phyloP scores from a whole-genome alignment of 805 yeast genomes.

The Soucietia sequanensis region DNA sequence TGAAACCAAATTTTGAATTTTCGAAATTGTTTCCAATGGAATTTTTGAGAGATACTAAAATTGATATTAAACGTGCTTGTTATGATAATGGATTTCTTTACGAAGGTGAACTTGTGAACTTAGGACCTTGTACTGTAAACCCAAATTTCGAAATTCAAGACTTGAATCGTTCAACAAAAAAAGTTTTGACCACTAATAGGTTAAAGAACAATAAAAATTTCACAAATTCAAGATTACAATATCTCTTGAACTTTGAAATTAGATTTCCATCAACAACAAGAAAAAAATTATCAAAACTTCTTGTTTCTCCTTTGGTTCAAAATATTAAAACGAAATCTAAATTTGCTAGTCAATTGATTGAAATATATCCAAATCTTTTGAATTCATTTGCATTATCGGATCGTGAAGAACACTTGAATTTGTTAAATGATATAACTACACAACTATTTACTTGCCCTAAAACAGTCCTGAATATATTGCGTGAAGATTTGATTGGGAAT shows the following conservation, averaged over 20 bases:
- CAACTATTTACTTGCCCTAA: slow-evolving; percentile 47
- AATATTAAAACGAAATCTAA: slow-evolving; percentile 45
- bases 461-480: slow-evolving; percentile 39
- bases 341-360: slow-evolving; percentile 53
- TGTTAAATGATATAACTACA: slow-evolving; percentile 29
- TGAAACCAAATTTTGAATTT: slow-evolving; percentile 33
- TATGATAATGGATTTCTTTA: slow-evolving; percentile 32
- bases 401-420: slow-evolving; percentile 47
- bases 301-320: slow-evolving; percentile 57
- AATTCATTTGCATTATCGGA: slow-evolving; percentile 48
- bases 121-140: slow-evolving; percentile 17
- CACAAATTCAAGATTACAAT: slow-evolving; percentile 53
- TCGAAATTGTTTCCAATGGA: slow-evolving; percentile 26
- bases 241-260: slow-evolving; percentile 55
- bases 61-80: slow-evolving; percentile 16
- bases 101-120: slow-evolving; percentile 24
- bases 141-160: slow-evolving; percentile 10
- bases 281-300: slow-evolving; percentile 42
- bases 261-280: slow-evolving; percentile 56
- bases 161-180: slow-evolving; percentile 13
- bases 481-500: slow-evolving; percentile 37
- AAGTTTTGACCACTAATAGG: slow-evolving; percentile 7
- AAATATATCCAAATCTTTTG: slow-evolving; percentile 51
- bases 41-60: slow-evolving; percentile 17
- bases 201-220: slow-evolving; percentile 15